phyloP scores from a whole-genome alignment of 805 yeast genomes.

The Yarrowia sp. region DNA sequence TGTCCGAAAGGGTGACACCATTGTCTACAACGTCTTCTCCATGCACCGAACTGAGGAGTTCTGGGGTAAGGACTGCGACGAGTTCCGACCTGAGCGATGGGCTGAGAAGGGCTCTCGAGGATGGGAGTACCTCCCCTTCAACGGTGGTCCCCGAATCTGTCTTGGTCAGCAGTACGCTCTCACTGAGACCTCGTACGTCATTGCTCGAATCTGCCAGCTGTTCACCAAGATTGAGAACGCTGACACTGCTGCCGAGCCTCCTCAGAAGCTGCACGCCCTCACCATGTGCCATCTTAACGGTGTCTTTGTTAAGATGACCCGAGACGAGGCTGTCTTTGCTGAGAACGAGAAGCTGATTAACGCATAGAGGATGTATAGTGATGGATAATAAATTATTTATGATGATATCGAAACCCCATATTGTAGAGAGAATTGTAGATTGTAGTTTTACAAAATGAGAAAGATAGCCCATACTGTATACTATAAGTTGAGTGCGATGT shows the following conservation, averaged over 20 bases:
- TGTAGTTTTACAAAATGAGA: too few relatives aligned
- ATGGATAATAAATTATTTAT: neutral
- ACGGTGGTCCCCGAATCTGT: constrained; percentile 56
- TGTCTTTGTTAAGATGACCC: constrained; percentile 1
- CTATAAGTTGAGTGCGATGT: too few relatives aligned
- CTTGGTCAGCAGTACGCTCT: constrained; percentile 56
- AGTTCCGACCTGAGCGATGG: constrained; percentile 51
- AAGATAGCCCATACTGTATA: too few relatives aligned
- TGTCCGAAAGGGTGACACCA: constrained; percentile 44
- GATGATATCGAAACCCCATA: neutral
- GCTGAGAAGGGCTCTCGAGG: constrained; percentile 34
- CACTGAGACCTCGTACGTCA: constrained; percentile 50
- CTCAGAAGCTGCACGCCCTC: constrained; percentile 6
- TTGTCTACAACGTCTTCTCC: constrained; percentile 42
- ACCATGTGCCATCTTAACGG: constrained; percentile 11
- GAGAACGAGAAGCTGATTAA: neutral
- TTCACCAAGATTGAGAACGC: constrained; percentile 12
- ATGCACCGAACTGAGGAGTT: constrained; percentile 43
- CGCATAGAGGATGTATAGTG: neutral
- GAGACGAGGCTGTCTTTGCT: neutral
- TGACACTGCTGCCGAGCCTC: neutral
- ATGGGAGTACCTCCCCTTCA: constrained; percentile 52
- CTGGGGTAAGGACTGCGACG: constrained; percentile 47
- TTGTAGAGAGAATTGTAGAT: neutral
- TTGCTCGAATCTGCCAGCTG: constrained; percentile 41